Conservation (phyloP, 495 filamentous ascomycete genomes). For the Delitschia confertaspora region DNA sequence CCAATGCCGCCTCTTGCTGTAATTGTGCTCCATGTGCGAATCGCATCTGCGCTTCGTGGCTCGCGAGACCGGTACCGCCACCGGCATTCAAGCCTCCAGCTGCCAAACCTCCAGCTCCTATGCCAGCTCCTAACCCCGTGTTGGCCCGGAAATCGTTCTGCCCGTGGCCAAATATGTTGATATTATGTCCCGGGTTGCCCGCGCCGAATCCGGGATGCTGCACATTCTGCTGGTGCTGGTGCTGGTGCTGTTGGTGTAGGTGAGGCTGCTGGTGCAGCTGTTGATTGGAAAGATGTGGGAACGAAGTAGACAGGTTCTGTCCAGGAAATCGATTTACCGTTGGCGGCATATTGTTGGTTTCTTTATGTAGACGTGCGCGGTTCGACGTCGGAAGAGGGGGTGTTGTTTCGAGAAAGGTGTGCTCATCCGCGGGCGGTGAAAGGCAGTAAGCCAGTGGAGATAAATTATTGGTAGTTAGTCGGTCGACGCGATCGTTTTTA, state of each 20-base stretch:
- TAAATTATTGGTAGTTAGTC: too few relatives aligned
- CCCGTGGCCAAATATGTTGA: conserved; percentile 26
- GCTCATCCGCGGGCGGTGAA: background rate
- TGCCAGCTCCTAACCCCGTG: conserved; percentile 20
- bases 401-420: too few relatives aligned
- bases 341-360: conserved; percentile 41
- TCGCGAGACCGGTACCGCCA: conserved; percentile 75
- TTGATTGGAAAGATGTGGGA: conserved; percentile 41
- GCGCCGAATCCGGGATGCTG: conserved; percentile 51
- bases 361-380: conserved; percentile 4
- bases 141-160: conserved; percentile 28
- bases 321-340: conserved; percentile 47
- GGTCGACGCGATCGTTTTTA: too few relatives aligned
- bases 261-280: conserved; percentile 23
- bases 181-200: conserved; percentile 37
- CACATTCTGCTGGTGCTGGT: conserved; percentile 50
- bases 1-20: conserved; percentile 54
- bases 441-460: too few relatives aligned
- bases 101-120: conserved; percentile 30
- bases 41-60: conserved; percentile 77
- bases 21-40: conserved; percentile 69
- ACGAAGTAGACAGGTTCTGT: conserved; percentile 44
- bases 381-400: conserved; percentile 3
- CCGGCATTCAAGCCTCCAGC: conserved; percentile 36
- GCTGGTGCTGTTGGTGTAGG: conserved; percentile 52